Evolutionary conservation across 202 grass and related monocot species (phyloP).

Genomic region (Elaeis oleifera): DNA sequence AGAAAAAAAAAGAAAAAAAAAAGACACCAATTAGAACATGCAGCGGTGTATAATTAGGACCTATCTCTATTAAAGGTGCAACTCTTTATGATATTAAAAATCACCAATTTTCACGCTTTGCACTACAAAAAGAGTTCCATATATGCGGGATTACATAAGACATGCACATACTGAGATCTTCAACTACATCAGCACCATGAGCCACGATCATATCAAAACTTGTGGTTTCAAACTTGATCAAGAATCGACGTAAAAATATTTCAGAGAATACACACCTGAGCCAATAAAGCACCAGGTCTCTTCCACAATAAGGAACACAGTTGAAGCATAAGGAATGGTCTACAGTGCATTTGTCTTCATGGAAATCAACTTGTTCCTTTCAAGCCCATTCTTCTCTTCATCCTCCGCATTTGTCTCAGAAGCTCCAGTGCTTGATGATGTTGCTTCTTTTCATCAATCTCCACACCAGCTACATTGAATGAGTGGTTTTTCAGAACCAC

Average conservation of each 20-base stretch:
- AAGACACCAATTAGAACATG: no score
- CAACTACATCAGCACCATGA: no score
- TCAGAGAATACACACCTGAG: conserved; percentile 12
- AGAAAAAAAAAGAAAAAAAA: no score
- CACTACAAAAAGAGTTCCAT: no score
- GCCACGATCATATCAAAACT: no score
- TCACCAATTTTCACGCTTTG: no score
- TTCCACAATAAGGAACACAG: background rate
- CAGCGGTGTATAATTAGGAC: no score
- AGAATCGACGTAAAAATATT: background rate
- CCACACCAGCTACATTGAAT: conserved; percentile 49
- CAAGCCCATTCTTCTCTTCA: conserved; percentile 44
- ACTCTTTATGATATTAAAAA: no score
- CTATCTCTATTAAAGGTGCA: no score
- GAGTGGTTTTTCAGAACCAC: conserved; percentile 78
- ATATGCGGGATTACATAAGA: no score
- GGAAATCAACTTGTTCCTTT: background rate
- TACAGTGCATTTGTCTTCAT: background rate
- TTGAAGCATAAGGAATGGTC: background rate
- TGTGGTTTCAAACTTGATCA: no score
- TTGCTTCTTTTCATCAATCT: conserved; percentile 49
- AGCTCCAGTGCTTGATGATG: conserved; percentile 25
- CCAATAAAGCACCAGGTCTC: conserved; percentile 6
- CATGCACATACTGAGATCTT: no score
- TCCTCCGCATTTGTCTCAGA: conserved; percentile 31